These are phyloP conservation scores for Paecilomyces sp. DNA, from an alignment of 2,329 filamentous ascomycete genomes.

Conservation along the genomic window DNA sequence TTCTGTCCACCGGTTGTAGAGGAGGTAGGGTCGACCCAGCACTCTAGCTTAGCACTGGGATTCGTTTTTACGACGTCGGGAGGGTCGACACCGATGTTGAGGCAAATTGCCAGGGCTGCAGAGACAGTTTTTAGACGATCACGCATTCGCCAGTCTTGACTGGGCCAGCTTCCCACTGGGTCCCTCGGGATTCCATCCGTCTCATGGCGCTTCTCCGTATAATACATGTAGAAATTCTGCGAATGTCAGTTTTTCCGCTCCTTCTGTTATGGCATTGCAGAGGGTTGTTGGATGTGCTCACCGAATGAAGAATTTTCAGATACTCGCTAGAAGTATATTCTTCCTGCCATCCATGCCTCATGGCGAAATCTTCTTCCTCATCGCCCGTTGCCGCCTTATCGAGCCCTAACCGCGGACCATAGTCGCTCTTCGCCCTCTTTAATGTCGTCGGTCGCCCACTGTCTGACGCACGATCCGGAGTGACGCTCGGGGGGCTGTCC, in stretches of 20 bases:
- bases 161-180: constrained; percentile 49
- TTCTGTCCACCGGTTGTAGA: constrained; percentile 64
- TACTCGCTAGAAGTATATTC: constrained; percentile 89
- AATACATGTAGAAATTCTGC: constrained; percentile 99
- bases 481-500: constrained; percentile 17
- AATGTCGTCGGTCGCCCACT: constrained; percentile 27
- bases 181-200: constrained; percentile 79
- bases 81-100: constrained; percentile 96
- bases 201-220: constrained; percentile 95
- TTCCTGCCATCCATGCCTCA: constrained; percentile 85
- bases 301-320: constrained; percentile 73
- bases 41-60: constrained; percentile 87
- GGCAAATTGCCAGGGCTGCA: constrained; percentile 83
- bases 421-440: constrained; percentile 48
- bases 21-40: constrained; percentile 89
- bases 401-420: constrained; percentile 35
- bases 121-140: constrained; percentile 95
- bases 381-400: constrained; percentile 26
- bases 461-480: constrained; percentile 23
- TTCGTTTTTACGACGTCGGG: constrained; percentile 95
- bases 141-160: constrained; percentile 93
- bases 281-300: constrained; percentile 36
- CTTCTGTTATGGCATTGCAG: background rate
- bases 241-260: constrained; percentile 11
- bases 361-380: constrained; percentile 48